phyloP scores from a whole-genome alignment of 352 stramenopile genomes.

The Globisporangium iwayamae region DNA sequence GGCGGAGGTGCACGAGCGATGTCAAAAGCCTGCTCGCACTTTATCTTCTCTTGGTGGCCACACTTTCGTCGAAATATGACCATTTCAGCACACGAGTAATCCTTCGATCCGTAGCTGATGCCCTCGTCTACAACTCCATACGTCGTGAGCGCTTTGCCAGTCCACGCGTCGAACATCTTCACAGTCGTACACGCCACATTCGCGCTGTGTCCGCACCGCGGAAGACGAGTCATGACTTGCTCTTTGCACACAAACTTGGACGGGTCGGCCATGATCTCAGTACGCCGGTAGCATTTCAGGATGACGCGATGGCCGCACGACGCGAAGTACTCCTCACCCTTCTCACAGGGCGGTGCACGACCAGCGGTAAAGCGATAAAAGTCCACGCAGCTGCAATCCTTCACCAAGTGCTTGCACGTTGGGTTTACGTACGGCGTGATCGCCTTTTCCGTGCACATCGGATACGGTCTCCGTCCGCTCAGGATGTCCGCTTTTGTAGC shows the following conservation, averaged over 20 bases:
- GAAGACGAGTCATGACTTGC: constrained; percentile 45
- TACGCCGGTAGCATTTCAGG: constrained; percentile 59
- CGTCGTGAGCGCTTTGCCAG: constrained; percentile 26
- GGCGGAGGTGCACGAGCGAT: constrained; percentile 38
- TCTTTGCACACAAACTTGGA: constrained; percentile 50
- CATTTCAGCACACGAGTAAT: constrained; percentile 56
- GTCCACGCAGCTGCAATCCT: constrained; percentile 61
- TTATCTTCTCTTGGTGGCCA: constrained; percentile 46
- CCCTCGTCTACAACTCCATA: constrained; percentile 57
- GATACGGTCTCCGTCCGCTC: constrained; percentile 28
- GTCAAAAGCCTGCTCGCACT: constrained; percentile 73
- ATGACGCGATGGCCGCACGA: constrained; percentile 57
- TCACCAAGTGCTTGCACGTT: constrained; percentile 56
- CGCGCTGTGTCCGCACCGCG: constrained; percentile 63
- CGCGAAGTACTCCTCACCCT: constrained; percentile 61
- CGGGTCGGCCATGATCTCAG: constrained; percentile 22
- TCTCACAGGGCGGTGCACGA: constrained; percentile 38
- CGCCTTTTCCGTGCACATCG: constrained; percentile 50
- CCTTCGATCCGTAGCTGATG: constrained; percentile 54
- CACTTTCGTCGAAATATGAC: constrained; percentile 66
- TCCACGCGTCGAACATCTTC: constrained; percentile 46
- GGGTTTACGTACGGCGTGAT: constrained; percentile 65
- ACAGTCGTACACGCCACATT: constrained; percentile 45
- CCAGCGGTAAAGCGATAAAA: constrained; percentile 48
- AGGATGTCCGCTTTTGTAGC: constrained; percentile 41